Percentiles rank a stretch among this genome's conserved stretches.
These are phyloP conservation scores for Calocera viscosa DNA, from an alignment of 768 basidiomycete genomes.

Conservation along the genomic window DNA sequence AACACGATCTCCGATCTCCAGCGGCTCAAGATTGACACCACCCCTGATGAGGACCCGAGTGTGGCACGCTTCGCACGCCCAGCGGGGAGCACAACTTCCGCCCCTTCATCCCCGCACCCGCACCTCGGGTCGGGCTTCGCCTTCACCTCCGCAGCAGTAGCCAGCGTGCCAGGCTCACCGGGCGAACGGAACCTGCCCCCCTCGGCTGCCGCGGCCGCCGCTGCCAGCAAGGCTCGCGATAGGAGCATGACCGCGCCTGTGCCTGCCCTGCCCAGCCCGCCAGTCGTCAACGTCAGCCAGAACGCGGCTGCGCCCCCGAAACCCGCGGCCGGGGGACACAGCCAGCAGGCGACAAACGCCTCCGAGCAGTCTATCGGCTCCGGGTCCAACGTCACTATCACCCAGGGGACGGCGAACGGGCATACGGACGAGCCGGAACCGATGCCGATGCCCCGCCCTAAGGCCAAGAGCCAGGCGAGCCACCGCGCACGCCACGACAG, in stretches of 20 bases:
- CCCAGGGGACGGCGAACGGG: not conserved
- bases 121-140: not conserved
- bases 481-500: conserved; percentile 34
- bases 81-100: not conserved
- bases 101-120: conserved; percentile 1
- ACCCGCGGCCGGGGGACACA: not conserved
- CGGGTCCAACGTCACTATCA: not conserved
- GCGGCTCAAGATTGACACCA: conserved; percentile 11
- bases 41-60: conserved; percentile 9
- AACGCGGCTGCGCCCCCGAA: conserved; percentile 3
- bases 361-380: not conserved
- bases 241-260: not conserved
- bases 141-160: not conserved
- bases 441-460: conserved; percentile 10
- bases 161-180: conserved; percentile 1
- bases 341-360: not conserved
- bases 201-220: not conserved
- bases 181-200: not conserved
- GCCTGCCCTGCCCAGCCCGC: conserved; percentile 6
- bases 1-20: not conserved
- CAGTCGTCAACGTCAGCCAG: not conserved
- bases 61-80: not conserved
- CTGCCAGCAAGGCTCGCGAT: conserved; percentile 4
- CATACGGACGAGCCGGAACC: not conserved
- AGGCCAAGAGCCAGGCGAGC: conserved; percentile 17